Evolutionary conservation across 805 yeast species (phyloP).

Genomic region (Zygosaccharomyces kombuchaensis): DNA sequence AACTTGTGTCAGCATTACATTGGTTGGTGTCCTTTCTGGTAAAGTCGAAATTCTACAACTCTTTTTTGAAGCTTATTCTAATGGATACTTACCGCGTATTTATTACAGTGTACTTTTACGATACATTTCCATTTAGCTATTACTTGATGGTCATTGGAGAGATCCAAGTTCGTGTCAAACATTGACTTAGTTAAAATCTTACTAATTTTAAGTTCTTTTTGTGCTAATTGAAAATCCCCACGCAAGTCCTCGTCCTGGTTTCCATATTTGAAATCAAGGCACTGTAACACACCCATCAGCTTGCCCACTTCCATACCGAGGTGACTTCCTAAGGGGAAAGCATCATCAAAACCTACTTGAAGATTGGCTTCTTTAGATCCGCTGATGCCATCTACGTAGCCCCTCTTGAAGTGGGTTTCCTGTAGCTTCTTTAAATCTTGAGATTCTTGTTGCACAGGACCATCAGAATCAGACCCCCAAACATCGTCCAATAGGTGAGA

Average conservation of each 20-base stretch:
- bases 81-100: conserved; percentile 14
- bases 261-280: conserved; percentile 22
- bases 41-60: conserved; percentile 8
- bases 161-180: conserved; percentile 48
- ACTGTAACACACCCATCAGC: conserved; percentile 52
- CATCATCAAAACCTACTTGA: conserved; percentile 78
- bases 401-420: conserved; percentile 69
- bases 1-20: conserved; percentile 94
- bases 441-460: conserved; percentile 7
- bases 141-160: conserved; percentile 37
- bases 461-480: conserved; percentile 26
- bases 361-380: conserved; percentile 61
- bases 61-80: conserved; percentile 2
- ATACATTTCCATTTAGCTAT: conserved; percentile 44
- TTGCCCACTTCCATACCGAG: conserved; percentile 65
- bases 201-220: conserved; percentile 53
- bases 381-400: conserved; percentile 77
- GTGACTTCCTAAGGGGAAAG: conserved; percentile 70
- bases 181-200: conserved; percentile 50
- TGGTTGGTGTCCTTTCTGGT: conserved; percentile 99
- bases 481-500: conserved; percentile 19
- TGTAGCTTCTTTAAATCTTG: conserved; percentile 40
- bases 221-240: conserved; percentile 37
- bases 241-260: conserved; percentile 16
- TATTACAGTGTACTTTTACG: conserved; percentile 16